Evolutionary conservation across 2,329 filamentous ascomycete genomes (phyloP), one percentile per base, ranked within the genome.

Genomic region (Colletotrichum sp.): DNA sequence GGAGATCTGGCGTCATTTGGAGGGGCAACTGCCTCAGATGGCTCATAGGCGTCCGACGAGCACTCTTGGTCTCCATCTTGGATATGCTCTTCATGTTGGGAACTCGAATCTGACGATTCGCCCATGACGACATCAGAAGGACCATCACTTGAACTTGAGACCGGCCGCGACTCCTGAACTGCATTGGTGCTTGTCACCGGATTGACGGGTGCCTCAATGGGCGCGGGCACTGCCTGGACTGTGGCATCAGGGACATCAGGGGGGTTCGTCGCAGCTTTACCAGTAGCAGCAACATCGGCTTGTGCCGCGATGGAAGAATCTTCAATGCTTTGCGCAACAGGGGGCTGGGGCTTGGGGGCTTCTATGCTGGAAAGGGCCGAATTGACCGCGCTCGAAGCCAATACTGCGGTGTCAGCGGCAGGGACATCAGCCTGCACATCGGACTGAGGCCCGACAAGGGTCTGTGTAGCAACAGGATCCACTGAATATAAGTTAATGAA

Each of bases 1-100:
- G 89, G 89, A 69, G 91, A 90, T 78, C 92, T 90, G 79, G 92
- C 92, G 65, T 84, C 87, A 74, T 92, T 90, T 3, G 89, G 89
- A 28, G 77, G 79, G 21, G 28, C 43, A 73, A 60, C 77, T 6
- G 84, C 85, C 70, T 87, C 88, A 21, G 89, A 89, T 64, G 90
- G 90, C 77, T 93, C 90, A 79, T 92, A 92, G 65, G 84, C 87
- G 75, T 92, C 90, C 3, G 89, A 48, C n/a, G 43, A 79, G 16
- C 39, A 52, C 24, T 71, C 60, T 55, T 75, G 64, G 21, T 78
- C 79, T 16, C 64, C 71, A 48, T 80, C 79, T 2, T 78, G 65
- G 30, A 65, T 71, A n/a, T 34, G 59, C n/a, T 79, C 79, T 18
- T 67, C 71, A 57, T 80, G 79, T 2, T 78, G 65, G 52, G 74